Evolutionary conservation across 106 monocot species (phyloP), one percentile per base, ranked within the genome.

Genomic region (Platanthera zijinensis): DNA sequence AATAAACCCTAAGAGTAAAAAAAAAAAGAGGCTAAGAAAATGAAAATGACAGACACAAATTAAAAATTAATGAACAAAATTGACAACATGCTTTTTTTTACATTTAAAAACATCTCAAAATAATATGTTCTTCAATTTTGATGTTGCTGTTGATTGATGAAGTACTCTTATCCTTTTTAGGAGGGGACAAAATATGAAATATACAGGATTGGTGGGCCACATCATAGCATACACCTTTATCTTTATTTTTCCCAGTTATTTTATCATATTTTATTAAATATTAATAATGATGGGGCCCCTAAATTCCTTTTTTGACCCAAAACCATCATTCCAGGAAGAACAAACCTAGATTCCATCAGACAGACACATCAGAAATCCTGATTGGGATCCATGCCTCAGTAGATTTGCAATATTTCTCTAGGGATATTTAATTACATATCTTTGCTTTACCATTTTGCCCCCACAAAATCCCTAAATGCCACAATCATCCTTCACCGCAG

Each of bases 321-420:
- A 48, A 48, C 73, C 74, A 77, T 78, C 83, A 76, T 80, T 84
- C 48, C 66, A 11, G 74, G 76, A 82, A 76, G 62, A 77, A 68
- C 71, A 80, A 89, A 72, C 30, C 76, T 53, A 76, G 77, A 82
- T 78, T 84, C 79, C 79, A 68, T 83, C n/a, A n/a, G n/a, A 64
- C 74, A 68, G 73, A 77, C 70, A 74, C 59, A 69, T 78, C 32
- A 63, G 74, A 80, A 70, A 90, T 87, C 75, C 67, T 85, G 85
- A 61, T 82, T 83, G 87, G 85, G 90, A 87, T 83, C 77, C 85
- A 83, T 74, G 80, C 74, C 73, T 79, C 1, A 73, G 59, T 45
- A 51, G 18, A 32, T 32, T 32, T 32, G 32, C 32, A 32, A 32
- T 32, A 32, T 32, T 32, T 32, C 32, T 32, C 32, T 32, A 32